Evolutionary conservation across 257 asterid genomes (phyloP).

Genomic region (Solanum microdontum): DNA sequence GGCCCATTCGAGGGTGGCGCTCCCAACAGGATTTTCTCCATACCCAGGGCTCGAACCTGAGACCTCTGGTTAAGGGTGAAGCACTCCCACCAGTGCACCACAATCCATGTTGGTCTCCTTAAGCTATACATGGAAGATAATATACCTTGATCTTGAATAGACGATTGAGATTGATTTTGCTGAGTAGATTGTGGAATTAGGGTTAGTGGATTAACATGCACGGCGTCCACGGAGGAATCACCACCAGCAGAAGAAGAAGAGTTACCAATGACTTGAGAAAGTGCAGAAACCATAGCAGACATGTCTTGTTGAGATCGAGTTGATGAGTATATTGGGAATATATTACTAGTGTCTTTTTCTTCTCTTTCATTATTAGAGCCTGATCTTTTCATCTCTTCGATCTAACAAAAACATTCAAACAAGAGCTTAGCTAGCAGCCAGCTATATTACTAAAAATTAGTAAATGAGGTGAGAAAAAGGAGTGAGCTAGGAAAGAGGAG

Average conservation of each 20-base stretch:
- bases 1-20: too few relatives aligned
- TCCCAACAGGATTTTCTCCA: too few relatives aligned
- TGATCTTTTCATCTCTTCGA: slow-evolving; percentile 34
- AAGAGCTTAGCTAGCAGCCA: background rate
- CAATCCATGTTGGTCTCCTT: too few relatives aligned
- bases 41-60: too few relatives aligned
- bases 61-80: too few relatives aligned
- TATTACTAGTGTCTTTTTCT: background rate
- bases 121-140: background rate
- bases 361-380: slow-evolving; percentile 36
- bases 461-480: background rate
- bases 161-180: slow-evolving; percentile 18
- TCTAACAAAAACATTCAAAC: slow-evolving; percentile 1
- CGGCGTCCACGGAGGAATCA: background rate
- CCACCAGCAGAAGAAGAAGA: background rate
- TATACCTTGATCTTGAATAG: slow-evolving; percentile 42
- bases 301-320: slow-evolving; percentile 65
- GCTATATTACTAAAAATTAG: background rate
- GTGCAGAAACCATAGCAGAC: slow-evolving; percentile 76
- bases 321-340: slow-evolving; percentile 37
- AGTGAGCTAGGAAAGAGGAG: background rate
- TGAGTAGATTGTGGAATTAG: background rate
- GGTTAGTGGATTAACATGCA: slow-evolving; percentile 1
- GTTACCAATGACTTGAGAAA: slow-evolving; percentile 74
- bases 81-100: too few relatives aligned